Evolutionary conservation across 2,329 filamentous ascomycete species (phyloP).

Genomic region (Podosphaera aphanis): DNA sequence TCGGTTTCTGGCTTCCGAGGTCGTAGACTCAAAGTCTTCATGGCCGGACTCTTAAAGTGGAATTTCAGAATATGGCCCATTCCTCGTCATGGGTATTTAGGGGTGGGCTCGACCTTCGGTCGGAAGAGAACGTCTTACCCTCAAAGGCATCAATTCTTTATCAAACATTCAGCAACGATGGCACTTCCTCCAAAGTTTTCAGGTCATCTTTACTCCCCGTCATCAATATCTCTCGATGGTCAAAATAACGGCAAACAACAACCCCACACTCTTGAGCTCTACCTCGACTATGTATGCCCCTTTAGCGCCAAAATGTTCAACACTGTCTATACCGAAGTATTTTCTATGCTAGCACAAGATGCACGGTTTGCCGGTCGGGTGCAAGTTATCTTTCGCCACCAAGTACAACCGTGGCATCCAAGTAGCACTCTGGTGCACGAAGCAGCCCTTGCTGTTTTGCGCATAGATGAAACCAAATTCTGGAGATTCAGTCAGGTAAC

Average conservation of each 20-base stretch:
- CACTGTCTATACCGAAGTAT: conserved; percentile 43
- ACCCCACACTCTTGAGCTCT: conserved; percentile 37
- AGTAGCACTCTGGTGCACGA: conserved; percentile 63
- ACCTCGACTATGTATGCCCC: conserved; percentile 81
- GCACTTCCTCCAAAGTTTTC: conserved; percentile 57
- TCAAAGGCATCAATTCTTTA: background rate
- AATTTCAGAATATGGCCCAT: background rate
- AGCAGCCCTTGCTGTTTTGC: conserved; percentile 59
- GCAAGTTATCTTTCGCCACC: conserved; percentile 66
- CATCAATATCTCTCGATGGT: conserved; percentile 1
- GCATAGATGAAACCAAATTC: conserved; percentile 44
- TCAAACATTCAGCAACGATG: conserved; percentile 23
- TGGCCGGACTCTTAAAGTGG: background rate
- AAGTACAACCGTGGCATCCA: conserved; percentile 89
- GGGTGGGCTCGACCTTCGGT: background rate
- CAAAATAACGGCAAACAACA: conserved; percentile 19
- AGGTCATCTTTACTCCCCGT: conserved; percentile 35
- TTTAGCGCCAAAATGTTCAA: conserved; percentile 48
- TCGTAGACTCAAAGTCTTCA: too few relatives aligned
- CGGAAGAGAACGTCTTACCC: background rate
- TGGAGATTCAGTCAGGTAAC: conserved; percentile 43
- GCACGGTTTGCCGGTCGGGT: conserved; percentile 33
- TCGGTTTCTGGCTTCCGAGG: too few relatives aligned
- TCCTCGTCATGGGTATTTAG: background rate
- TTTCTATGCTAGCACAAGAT: conserved; percentile 32